Conservation (phyloP, 192 early-diverging fungal species). For the Coemansia sp. region DNA sequence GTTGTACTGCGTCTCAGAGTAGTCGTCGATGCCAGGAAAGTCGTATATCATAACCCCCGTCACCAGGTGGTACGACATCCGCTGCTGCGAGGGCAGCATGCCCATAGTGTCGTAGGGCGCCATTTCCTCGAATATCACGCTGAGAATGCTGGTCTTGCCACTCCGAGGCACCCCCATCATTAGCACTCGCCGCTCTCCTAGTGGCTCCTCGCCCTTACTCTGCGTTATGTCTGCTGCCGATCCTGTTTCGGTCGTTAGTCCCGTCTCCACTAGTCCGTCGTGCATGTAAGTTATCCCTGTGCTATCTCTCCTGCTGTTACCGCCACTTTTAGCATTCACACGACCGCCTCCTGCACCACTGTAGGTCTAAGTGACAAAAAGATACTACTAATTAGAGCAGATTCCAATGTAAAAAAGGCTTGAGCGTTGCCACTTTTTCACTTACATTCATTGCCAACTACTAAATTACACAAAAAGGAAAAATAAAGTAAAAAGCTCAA, state of each 20-base stretch:
- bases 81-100: slow-evolving; percentile 36
- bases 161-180: slow-evolving; percentile 49
- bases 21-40: slow-evolving; percentile 86
- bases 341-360: neutral
- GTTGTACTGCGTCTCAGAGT: slow-evolving; percentile 62
- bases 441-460: neutral
- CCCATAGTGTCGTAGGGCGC: slow-evolving; percentile 32
- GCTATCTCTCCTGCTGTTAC: neutral
- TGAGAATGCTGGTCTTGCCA: slow-evolving; percentile 49
- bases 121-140: slow-evolving; percentile 35
- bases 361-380: slow-evolving; percentile 3
- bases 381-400: neutral
- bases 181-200: slow-evolving; percentile 45
- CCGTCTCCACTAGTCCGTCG: slow-evolving; percentile 10
- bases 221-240: slow-evolving; percentile 9
- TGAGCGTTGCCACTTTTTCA: too few relatives aligned
- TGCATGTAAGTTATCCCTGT: slow-evolving; percentile 8
- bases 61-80: slow-evolving; percentile 27
- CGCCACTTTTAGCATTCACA: neutral
- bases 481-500: neutral
- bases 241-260: slow-evolving; percentile 24
- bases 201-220: slow-evolving; percentile 6
- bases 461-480: neutral
- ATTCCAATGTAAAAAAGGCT: too few relatives aligned
- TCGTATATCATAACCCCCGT: slow-evolving; percentile 70